Conservation (phyloP, 805 yeast species). For the Pichia occidentalis region DNA sequence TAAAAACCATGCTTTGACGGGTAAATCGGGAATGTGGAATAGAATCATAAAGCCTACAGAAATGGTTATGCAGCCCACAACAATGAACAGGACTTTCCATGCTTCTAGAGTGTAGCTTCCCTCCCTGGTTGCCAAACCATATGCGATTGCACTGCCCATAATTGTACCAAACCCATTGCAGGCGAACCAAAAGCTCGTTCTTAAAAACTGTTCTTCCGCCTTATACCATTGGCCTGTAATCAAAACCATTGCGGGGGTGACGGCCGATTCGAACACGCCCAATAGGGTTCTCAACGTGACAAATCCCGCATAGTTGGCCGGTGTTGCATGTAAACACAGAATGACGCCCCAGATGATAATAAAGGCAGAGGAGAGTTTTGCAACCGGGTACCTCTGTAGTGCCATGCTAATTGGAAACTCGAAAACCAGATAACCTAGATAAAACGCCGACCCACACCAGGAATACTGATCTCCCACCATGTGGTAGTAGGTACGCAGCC, state of each 20-base stretch:
- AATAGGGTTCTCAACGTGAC: conserved; percentile 40
- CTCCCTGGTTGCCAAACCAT: conserved; percentile 30
- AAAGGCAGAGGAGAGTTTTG: conserved; percentile 33
- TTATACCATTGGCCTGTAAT: conserved; percentile 26
- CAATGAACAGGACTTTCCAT: conserved; percentile 55
- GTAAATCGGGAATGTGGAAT: conserved; percentile 48
- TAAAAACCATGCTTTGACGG: conserved; percentile 45
- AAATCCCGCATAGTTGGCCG: conserved; percentile 38
- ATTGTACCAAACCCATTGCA: conserved; percentile 39
- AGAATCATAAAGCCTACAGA: conserved; percentile 35
- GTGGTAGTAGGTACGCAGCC: conserved; percentile 33
- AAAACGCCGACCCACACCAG: conserved; percentile 36
- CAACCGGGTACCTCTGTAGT: conserved; percentile 33
- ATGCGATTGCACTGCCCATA: conserved; percentile 48
- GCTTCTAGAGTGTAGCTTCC: conserved; percentile 29
- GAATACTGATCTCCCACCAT: conserved; percentile 40
- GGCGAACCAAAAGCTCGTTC: conserved; percentile 19
- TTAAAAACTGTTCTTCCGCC: conserved; percentile 21
- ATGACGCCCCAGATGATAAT: conserved; percentile 40
- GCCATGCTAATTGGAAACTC: conserved; percentile 37
- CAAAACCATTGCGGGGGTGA: conserved; percentile 29
- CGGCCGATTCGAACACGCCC: conserved; percentile 33
- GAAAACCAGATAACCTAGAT: conserved; percentile 39
- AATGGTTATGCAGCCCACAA: conserved; percentile 53
- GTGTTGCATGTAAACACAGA: conserved; percentile 24